These are phyloP conservation scores for Fusarium setosum DNA, from an alignment of 2,329 filamentous ascomycete genomes.

Conservation along the genomic window DNA sequence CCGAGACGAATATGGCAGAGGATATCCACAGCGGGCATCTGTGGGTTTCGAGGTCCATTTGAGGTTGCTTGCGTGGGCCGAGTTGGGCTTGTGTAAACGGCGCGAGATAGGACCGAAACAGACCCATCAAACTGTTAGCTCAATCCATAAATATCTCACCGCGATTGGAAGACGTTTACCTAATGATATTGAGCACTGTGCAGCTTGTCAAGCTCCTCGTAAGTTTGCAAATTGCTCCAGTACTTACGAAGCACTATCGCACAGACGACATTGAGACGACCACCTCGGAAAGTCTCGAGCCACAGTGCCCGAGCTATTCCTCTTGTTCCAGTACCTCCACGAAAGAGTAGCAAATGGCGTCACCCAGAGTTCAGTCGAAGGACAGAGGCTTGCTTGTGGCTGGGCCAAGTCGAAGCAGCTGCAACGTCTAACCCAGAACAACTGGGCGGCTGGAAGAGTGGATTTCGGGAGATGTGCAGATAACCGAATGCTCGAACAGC, in stretches of 20 bases:
- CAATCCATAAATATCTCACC: conserved; percentile 7
- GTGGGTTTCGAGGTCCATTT: conserved; percentile 3
- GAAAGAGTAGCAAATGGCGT: conserved; percentile 12
- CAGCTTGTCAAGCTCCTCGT: not conserved
- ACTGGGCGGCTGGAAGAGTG: not conserved
- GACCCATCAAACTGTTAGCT: conserved; percentile 2
- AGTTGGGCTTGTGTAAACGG: conserved; percentile 15
- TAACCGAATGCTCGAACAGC: not conserved
- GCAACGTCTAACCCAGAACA: conserved; percentile 4
- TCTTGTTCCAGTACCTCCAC: not conserved
- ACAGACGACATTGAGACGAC: conserved; percentile 9
- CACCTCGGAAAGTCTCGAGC: conserved; percentile 33
- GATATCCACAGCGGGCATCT: conserved; percentile 3
- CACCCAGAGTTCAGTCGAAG: conserved; percentile 20
- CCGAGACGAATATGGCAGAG: conserved; percentile 4
- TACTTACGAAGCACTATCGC: not conserved
- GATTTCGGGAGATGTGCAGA: conserved; percentile 3
- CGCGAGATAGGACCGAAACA: conserved; percentile 25
- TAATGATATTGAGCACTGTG: not conserved
- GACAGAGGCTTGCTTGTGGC: conserved; percentile 14
- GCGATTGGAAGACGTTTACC: not conserved
- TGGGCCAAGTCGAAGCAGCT: conserved; percentile 13
- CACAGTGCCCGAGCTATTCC: conserved; percentile 8
- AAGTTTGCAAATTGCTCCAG: not conserved
- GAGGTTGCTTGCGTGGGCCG: conserved; percentile 1